Percentiles rank a stretch among this genome's conserved stretches.
Evolutionary conservation across 2,329 filamentous ascomycete genomes (phyloP).

Genomic region (Neopestalotiopsis clavispora): DNA sequence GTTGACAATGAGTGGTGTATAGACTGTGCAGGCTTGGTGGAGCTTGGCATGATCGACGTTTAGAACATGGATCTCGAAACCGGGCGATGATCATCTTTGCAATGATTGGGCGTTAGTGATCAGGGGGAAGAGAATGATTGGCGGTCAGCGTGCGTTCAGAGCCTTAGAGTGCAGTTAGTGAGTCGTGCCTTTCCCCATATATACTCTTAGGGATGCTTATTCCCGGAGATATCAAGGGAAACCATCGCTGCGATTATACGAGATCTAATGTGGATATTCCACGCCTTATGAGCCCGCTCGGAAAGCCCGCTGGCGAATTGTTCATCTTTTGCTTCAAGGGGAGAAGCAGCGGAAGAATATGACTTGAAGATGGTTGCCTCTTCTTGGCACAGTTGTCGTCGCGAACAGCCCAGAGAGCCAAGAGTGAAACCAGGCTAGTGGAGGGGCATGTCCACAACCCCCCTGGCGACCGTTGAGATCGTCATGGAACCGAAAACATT

Average conservation of each 20-base stretch:
- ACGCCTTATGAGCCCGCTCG: no score
- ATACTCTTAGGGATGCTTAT: neutral
- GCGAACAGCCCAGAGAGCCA: constrained; percentile 6
- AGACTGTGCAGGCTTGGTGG: neutral
- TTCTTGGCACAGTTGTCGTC: constrained; percentile 21
- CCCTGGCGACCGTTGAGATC: neutral
- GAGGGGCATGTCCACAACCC: neutral
- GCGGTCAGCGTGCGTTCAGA: neutral
- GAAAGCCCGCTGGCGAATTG: no score
- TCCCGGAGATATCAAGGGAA: no score
- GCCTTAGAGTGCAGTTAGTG: neutral
- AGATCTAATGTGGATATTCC: no score
- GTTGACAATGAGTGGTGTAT: neutral
- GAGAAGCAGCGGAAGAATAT: neutral
- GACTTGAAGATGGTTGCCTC: neutral
- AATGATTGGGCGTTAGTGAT: neutral
- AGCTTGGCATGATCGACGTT: constrained; percentile 23
- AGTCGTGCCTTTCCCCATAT: neutral
- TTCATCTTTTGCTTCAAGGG: no score
- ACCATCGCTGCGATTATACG: no score
- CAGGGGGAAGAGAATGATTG: neutral
- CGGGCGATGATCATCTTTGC: neutral
- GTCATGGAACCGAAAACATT: neutral
- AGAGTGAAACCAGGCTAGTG: constrained; percentile 17
- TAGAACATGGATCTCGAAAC: constrained; percentile 21